Evolutionary conservation across 2,329 filamentous ascomycete species (phyloP).

Genomic region (Pseudogymnoascus sp.): DNA sequence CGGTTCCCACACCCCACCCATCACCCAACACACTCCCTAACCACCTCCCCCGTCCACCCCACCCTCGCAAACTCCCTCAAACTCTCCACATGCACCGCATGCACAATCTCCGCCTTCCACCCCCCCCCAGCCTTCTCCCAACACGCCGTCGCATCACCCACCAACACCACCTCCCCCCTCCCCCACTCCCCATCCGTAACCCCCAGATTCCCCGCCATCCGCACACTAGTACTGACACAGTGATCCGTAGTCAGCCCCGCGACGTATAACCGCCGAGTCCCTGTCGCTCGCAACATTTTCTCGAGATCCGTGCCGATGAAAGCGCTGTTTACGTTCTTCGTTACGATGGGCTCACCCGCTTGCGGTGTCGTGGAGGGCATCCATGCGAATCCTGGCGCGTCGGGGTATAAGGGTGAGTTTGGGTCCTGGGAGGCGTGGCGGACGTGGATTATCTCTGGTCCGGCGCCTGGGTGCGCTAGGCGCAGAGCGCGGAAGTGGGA

Average conservation of each 20-base stretch:
- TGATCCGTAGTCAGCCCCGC: constrained; percentile 40
- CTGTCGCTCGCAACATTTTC: constrained; percentile 24
- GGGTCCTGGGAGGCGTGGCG: constrained; percentile 34
- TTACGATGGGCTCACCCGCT: constrained; percentile 31
- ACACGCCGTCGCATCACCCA: constrained; percentile 38
- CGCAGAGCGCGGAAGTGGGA: constrained; percentile 31
- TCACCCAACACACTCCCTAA: constrained; percentile 18
- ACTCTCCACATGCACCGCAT: constrained; percentile 36
- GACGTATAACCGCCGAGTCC: constrained; percentile 20
- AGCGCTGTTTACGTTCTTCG: constrained; percentile 37
- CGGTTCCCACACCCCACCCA: background rate
- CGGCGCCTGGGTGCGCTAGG: constrained; percentile 20
- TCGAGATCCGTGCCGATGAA: constrained; percentile 39
- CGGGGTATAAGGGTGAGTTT: constrained; percentile 30
- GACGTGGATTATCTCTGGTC: constrained; percentile 35
- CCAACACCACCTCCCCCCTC: constrained; percentile 32
- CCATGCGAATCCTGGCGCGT: constrained; percentile 18
- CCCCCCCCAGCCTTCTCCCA: constrained; percentile 31
- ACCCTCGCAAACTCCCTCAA: constrained; percentile 39
- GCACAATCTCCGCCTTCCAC: constrained; percentile 38
- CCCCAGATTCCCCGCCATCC: constrained; percentile 39
- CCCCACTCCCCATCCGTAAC: constrained; percentile 31
- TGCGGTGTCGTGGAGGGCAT: constrained; percentile 21
- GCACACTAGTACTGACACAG: constrained; percentile 39
- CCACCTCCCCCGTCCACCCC: constrained; percentile 30